These are phyloP conservation scores for Cystobasidium pallidum DNA, from an alignment of 1,284 basidiomycete species.

Conservation along the genomic window DNA sequence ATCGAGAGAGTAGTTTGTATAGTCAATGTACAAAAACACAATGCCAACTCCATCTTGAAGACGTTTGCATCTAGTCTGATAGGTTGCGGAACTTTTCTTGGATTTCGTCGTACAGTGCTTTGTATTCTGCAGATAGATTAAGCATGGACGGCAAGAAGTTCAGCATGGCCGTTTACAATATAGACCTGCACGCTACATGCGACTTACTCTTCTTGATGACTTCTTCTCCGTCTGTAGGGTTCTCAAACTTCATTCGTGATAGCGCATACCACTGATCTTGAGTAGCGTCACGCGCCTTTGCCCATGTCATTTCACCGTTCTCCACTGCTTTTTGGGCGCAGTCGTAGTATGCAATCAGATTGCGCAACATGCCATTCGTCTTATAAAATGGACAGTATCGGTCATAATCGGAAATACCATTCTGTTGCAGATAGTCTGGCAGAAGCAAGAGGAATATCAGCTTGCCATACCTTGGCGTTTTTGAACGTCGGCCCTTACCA, in stretches of 20 bases:
- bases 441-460: slow-evolving; percentile 12
- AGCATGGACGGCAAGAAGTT: background rate
- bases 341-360: slow-evolving; percentile 95
- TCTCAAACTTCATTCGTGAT: slow-evolving; percentile 85
- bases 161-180: background rate
- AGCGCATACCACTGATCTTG: slow-evolving; percentile 91
- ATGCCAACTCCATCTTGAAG: background rate
- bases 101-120: slow-evolving; percentile 45
- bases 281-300: slow-evolving; percentile 84
- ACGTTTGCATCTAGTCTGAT: slow-evolving; percentile 11
- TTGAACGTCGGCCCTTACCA: too few species aligned
- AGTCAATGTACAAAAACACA: background rate
- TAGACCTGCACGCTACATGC: background rate
- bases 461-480: slow-evolving; percentile 61
- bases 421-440: slow-evolving; percentile 92
- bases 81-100: slow-evolving; percentile 45
- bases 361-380: slow-evolving; percentile 87
- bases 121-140: slow-evolving; percentile 41
- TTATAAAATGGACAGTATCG: slow-evolving; percentile 87
- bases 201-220: slow-evolving; percentile 67
- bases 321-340: slow-evolving; percentile 81
- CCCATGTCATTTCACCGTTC: slow-evolving; percentile 85
- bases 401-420: slow-evolving; percentile 98
- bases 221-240: slow-evolving; percentile 81
- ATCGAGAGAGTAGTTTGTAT: background rate